Evolutionary conservation across 2,329 filamentous ascomycete species (phyloP).

Genomic region (Chaetoscypha palmicola): DNA sequence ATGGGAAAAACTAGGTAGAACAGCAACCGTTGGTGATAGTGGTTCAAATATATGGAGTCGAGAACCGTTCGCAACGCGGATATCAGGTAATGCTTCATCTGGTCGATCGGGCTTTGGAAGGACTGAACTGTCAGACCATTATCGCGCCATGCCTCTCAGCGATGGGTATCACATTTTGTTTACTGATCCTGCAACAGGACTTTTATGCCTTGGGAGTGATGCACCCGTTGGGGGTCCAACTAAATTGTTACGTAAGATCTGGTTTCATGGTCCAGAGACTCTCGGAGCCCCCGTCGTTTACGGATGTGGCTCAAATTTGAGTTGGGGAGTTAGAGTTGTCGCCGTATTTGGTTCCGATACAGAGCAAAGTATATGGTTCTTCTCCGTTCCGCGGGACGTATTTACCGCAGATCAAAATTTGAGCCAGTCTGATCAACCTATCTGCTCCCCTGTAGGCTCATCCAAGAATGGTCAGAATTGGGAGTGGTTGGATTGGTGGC

Average conservation of each 20-base stretch:
- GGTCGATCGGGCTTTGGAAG: conserved; percentile 13
- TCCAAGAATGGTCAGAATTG: conserved; percentile 11
- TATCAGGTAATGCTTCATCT: conserved; percentile 12
- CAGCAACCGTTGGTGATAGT: conserved; percentile 8
- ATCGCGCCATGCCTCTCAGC: conserved; percentile 55
- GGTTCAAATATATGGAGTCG: conserved; percentile 6
- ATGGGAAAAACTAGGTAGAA: conserved; percentile 22
- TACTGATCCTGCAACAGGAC: conserved; percentile 49
- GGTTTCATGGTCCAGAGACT: conserved; percentile 36
- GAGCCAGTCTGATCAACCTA: conserved; percentile 7
- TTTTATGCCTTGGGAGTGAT: conserved; percentile 55
- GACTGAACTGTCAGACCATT: conserved; percentile 44
- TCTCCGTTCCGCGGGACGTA: conserved; percentile 52
- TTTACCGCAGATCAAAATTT: conserved; percentile 35
- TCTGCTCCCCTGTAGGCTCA: conserved; percentile 8
- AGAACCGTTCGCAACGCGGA: conserved; percentile 14
- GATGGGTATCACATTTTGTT: conserved; percentile 61
- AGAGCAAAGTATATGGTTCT: conserved; percentile 46
- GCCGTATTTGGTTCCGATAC: conserved; percentile 44
- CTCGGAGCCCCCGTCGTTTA: conserved; percentile 44
- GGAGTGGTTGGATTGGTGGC: conserved; percentile 36
- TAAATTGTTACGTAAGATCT: conserved; percentile 51
- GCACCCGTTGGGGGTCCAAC: conserved; percentile 47
- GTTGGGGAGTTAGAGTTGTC: conserved; percentile 50
- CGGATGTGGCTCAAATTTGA: conserved; percentile 47